Base-by-base conservation (phyloP, 2,329 filamentous ascomycete genomes). In the Phyllosticta citrichinensis region DNA sequence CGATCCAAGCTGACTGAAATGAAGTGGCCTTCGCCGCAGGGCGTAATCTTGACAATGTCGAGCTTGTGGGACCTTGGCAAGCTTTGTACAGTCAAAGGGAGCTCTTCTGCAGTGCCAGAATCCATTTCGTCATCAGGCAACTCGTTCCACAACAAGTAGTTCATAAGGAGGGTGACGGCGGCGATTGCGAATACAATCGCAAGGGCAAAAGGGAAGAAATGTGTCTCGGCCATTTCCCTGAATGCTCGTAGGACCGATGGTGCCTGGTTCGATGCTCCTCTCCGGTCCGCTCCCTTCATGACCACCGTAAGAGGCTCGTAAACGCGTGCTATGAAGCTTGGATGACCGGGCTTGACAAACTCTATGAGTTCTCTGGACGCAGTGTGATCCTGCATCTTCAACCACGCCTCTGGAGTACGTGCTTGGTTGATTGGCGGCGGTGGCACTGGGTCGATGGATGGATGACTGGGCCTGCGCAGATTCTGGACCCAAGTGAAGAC, bases 241-340 rank as follows among this genome's bases (percentile, higher is more conserved):
- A 80, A 62, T 2, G 81, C 81, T 0, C 83, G 80, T 5, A 83
- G 69, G 60, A 86, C 77, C 8, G 78, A 76, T 1, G 78, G 76
- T 47, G 79, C 76, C 10, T 73, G 72, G 3, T 75, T 77, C 20
- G 80, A 78, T 50, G 69, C 70, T 14, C 82, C 82, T 62, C 81
- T 84, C 19, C 89, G 83, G 68, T 89, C 81, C 2, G 88, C 84
- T 10, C 83, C 84, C 63, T 85, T 84, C 10, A 87, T 74, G 3
- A 92, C 87, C 63, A 92, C 87, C 2, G 91, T 80, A 3, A 91
- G 74, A 1, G 89, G 89, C 51, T 91, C 85, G 68, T 88, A 89
- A 1, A 92, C 87, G 53, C 82, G 81, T 22, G 89, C 88, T 19
- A 89, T 78, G 69, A 91, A 89, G 70, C 84, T 88, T 68, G 88